phyloP scores from a whole-genome alignment of 2,329 filamentous ascomycete species.

The Aspergillus piperis region DNA sequence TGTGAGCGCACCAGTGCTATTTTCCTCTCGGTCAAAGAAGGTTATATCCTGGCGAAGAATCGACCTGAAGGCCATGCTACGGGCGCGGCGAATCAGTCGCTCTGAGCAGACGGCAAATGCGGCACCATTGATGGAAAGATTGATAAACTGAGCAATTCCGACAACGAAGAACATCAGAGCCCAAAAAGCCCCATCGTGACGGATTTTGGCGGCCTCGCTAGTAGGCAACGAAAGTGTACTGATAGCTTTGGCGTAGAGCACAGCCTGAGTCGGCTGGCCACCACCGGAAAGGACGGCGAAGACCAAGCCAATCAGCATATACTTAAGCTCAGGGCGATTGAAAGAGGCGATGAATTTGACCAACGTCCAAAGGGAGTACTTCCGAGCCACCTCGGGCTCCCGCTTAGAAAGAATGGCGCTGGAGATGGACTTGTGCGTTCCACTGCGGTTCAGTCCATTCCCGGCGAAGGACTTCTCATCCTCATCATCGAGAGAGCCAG shows the following conservation, averaged over 20 bases:
- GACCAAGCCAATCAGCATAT: conserved; percentile 72
- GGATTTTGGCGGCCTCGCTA: conserved; percentile 57
- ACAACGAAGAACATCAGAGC: conserved; percentile 85
- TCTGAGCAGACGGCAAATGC: conserved; percentile 86
- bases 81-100: conserved; percentile 76
- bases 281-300: conserved; percentile 77
- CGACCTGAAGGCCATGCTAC: conserved; percentile 77
- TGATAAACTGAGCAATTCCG: conserved; percentile 69
- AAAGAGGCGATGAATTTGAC: conserved; percentile 79
- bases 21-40: conserved; percentile 88
- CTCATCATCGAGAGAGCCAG: conserved; percentile 30
- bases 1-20: conserved; percentile 84
- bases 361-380: conserved; percentile 73
- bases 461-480: conserved; percentile 31
- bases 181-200: conserved; percentile 79
- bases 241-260: conserved; percentile 90
- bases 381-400: conserved; percentile 51
- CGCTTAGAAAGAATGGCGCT: conserved; percentile 67
- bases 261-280: conserved; percentile 73
- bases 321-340: conserved; percentile 70
- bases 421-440: conserved; percentile 61
- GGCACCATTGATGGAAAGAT: conserved; percentile 68
- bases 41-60: conserved; percentile 91
- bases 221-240: conserved; percentile 64
- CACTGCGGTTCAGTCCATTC: conserved; percentile 43